A percentile compares a stretch with the other conserved stretches of the same genome.
Conservation (phyloP, 495 filamentous ascomycete genomes). For the Xylaria grammica region DNA sequence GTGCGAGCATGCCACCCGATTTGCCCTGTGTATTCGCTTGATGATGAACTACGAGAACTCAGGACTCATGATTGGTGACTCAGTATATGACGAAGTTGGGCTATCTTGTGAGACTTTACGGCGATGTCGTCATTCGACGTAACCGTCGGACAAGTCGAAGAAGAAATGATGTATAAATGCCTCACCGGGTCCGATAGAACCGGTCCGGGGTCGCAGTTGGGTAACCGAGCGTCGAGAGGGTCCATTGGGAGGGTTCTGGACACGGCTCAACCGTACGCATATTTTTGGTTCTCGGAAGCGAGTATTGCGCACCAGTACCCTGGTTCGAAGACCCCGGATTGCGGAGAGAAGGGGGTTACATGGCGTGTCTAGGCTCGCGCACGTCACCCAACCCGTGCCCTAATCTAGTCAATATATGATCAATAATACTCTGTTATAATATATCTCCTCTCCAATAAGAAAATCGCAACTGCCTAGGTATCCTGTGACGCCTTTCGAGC, state of each 20-base stretch:
- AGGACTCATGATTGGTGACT: too few species aligned
- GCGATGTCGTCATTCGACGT: neutral
- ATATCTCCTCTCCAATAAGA: constrained; percentile 5
- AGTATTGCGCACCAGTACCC: constrained; percentile 7
- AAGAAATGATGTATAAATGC: neutral
- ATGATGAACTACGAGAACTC: too few species aligned
- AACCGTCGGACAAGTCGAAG: neutral
- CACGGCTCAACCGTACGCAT: neutral
- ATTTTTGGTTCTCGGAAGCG: neutral
- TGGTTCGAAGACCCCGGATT: constrained; percentile 4
- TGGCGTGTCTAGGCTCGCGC: constrained; percentile 13
- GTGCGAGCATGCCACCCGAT: too few species aligned
- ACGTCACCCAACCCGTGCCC: constrained; percentile 17
- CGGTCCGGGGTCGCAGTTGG: neutral
- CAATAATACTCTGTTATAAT: constrained; percentile 16
- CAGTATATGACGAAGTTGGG: too few species aligned
- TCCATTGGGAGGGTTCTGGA: neutral
- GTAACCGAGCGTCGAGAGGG: neutral
- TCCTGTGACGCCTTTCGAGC: neutral
- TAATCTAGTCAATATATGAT: constrained; percentile 13
- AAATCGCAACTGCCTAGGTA: neutral
- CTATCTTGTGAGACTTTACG: too few species aligned
- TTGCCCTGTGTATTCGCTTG: too few species aligned
- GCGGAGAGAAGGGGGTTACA: constrained; percentile 20
- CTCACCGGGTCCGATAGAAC: neutral